Base-by-base conservation (phyloP, 306 rosid species). In the Luffa acutangula region DNA sequence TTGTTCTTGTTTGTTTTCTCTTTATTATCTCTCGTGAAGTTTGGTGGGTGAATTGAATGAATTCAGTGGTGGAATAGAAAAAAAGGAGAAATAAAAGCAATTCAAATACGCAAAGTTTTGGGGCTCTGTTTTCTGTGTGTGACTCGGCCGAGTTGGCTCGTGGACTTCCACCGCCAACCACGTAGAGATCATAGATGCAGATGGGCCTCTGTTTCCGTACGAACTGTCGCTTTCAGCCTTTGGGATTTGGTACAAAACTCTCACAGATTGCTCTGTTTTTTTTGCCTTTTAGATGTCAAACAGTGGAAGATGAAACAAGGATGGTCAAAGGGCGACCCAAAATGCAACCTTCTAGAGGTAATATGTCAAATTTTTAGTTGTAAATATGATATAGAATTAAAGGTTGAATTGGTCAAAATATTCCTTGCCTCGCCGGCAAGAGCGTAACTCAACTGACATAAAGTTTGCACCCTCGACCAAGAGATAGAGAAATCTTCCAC, bases 11-110 rank as follows among this genome's bases (percentile, higher is more conserved):
- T 42, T 42, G 75, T 69, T 13, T 10, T n/a, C 17, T 73, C 77
- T 73, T 48, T 10, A 20, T 73, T 15, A 4, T 49, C 62, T 49
- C 78, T 49, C 78, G 78, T 73, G 78, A 74, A 49, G 60, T 74
- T 74, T 2, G 78, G 78, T 74, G 62, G 78, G 78, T 49, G 62
- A 7, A 49, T 33, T 51, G 60, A 73, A 74, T 51, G 78, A 49
- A 73, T 49, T 71, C 4, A 45, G 6, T 67, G 34, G 5, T 7
- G 52, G 75, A 67, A 69, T 69, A 69, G 52, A 67, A 42, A 41
- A 31, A 31, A 31, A 1, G 2, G 12, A 31, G 0, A 65, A 65
- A 12, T 20, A 70, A 72, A 14, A 72, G 42, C 42, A 15, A 72
- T 6, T 72, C 3, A 31, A 48, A 25, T 72, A 72, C 39, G 77